Base-by-base conservation (phyloP, 257 asterid species). In the Primulina huaijiensis region DNA sequence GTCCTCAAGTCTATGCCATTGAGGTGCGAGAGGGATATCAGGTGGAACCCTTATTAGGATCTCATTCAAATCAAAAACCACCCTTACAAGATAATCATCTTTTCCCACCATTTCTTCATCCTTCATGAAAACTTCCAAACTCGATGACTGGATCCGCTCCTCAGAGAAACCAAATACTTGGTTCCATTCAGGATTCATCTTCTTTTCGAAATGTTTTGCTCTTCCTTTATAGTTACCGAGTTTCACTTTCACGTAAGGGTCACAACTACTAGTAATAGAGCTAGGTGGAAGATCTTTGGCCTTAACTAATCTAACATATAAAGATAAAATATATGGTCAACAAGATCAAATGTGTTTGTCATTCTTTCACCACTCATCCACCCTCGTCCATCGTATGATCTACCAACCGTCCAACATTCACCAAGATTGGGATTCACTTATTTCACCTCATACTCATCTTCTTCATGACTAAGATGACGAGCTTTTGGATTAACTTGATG, bases 11-110 rank as follows among this genome's bases (percentile, higher is more conserved):
- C 88, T 67, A 78, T 82, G 85, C 96, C 97, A 90, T 25, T 90
- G 95, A 3, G 97, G 89, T 3, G 96, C 94, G 12, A 90, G 72
- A n/a, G 96, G 97, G 74, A 96, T 90, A 69, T 90, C 93, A 9
- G 93, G 97, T 4, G 96, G 97, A 16, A 84, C 90, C 74, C 96
- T 75, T 5, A 88, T 86, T 0, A 94, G 88, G 23, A 90, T 71
- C 82, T 90, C 97, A 38, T 84, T 86, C 76, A 86, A 72, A 62
- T 90, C 97, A 16, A 88, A 86, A 1, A 75, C 73, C 19, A 86
- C 90, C 71, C 65, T 72, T 0, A 94, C 97, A 21, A 88, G 61
- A 60, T 75, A 72, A 2, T 86, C 97, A 46, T 90, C 95, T 46
- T 90, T 68, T 19, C 88, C 87, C 64, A 89, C 65, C 86, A 80